Conservation (phyloP, 2,329 filamentous ascomycete species). For the Cladosporium oxysporum region DNA sequence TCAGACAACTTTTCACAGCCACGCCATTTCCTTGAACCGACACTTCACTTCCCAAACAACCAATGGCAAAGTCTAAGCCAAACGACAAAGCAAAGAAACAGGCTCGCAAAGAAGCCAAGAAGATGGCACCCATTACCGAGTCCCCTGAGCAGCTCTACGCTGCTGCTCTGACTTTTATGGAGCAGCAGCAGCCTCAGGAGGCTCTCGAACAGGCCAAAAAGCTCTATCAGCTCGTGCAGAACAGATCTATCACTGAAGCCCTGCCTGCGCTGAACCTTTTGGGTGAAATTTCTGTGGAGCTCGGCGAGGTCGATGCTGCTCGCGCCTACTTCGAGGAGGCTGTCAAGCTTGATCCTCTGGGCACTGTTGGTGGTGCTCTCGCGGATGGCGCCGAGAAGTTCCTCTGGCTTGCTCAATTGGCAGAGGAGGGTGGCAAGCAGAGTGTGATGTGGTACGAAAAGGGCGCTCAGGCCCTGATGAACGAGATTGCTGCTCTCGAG, state of each 20-base stretch:
- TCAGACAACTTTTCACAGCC: constrained; percentile 1
- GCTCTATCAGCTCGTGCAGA: constrained; percentile 53
- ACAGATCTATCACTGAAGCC: constrained; percentile 39
- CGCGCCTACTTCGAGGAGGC: constrained; percentile 71
- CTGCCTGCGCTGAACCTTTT: constrained; percentile 72
- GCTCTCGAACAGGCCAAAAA: constrained; percentile 58
- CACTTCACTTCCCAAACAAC: neutral
- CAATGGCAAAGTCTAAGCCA: constrained; percentile 33
- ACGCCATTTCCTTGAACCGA: neutral
- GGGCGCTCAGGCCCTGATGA: constrained; percentile 71
- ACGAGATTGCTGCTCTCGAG: constrained; percentile 67
- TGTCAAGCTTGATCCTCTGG: constrained; percentile 74
- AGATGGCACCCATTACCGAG: constrained; percentile 50
- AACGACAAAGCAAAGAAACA: constrained; percentile 30
- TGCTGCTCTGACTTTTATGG: constrained; percentile 57
- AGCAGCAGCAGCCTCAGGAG: constrained; percentile 59
- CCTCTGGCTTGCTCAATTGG: constrained; percentile 89
- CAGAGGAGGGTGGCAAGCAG: constrained; percentile 60
- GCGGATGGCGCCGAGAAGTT: constrained; percentile 93
- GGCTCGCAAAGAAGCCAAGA: constrained; percentile 55
- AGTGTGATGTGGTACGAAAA: constrained; percentile 64
- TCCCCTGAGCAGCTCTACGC: constrained; percentile 58
- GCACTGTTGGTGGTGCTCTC: constrained; percentile 65
- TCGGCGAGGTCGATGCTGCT: constrained; percentile 77
- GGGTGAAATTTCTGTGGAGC: constrained; percentile 78